Percentiles rank a stretch among this genome's conserved stretches.
Evolutionary conservation across 192 early-diverging fungal species (phyloP).

Genomic region (Oehlia diaphana): DNA sequence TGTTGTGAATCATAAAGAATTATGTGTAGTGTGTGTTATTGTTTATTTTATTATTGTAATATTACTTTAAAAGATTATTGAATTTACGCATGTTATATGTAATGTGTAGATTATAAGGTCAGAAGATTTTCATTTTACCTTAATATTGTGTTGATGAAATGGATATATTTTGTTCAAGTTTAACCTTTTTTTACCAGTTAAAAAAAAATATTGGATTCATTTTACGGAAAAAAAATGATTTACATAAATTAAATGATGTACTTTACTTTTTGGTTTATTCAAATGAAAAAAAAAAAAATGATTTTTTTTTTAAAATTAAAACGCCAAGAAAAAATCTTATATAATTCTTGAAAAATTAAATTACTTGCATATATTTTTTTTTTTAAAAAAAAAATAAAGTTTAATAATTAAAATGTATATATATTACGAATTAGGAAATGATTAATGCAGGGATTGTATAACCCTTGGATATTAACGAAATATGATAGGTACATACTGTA

Average conservation of each 20-base stretch:
- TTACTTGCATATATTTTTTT: not conserved
- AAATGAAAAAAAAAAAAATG: no score
- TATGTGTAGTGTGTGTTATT: not conserved
- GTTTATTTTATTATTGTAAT: not conserved
- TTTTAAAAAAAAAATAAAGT: not conserved
- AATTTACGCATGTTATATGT: not conserved
- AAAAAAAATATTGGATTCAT: no score
- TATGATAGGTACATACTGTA: not conserved
- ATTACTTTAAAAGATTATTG: not conserved
- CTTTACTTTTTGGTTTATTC: no score
- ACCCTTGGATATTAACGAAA: not conserved
- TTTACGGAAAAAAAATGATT: no score
- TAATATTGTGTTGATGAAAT: not conserved
- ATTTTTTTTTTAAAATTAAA: not conserved
- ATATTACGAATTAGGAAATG: not conserved
- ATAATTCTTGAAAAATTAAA: not conserved
- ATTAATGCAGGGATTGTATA: not conserved
- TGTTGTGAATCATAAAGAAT: not conserved
- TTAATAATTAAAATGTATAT: not conserved
- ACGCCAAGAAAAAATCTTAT: not conserved
- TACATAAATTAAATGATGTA: not conserved
- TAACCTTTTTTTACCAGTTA: no score
- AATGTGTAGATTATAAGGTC: not conserved
- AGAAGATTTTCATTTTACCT: not conserved
- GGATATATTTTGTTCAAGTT: no score